Evolutionary conservation across 805 yeast genomes (phyloP).

Genomic region (Candida gorgasii): DNA sequence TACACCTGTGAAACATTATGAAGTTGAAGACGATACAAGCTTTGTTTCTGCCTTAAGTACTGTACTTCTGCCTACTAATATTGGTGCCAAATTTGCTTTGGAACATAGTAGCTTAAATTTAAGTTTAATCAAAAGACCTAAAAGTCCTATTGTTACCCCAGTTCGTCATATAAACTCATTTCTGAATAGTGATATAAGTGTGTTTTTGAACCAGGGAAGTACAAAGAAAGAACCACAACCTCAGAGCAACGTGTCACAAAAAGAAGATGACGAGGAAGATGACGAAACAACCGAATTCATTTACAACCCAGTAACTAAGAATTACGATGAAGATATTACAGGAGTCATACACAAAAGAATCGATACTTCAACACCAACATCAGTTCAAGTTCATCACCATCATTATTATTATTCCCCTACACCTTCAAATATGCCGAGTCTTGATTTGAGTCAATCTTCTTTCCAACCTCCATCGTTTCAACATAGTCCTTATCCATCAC

Average conservation of each 20-base stretch:
- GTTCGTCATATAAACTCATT: conserved; percentile 19
- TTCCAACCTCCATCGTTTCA: too few species aligned
- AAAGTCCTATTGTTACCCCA: conserved; percentile 15
- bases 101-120: conserved; percentile 9
- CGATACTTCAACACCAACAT: conserved; percentile 6
- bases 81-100: conserved; percentile 43
- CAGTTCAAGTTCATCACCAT: conserved; percentile 44
- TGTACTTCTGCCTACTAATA: conserved; percentile 34
- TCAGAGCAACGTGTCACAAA: not conserved
- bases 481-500: not conserved
- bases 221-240: not conserved
- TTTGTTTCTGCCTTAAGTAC: conserved; percentile 20
- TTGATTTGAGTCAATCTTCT: conserved; percentile 2
- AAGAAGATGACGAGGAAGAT: conserved; percentile 4
- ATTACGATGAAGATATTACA: conserved; percentile 17
- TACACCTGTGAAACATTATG: conserved; percentile 7
- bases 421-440: conserved; percentile 1
- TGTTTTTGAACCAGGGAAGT: conserved; percentile 8
- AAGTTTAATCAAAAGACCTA: conserved; percentile 10
- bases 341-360: conserved; percentile 1
- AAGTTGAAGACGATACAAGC: conserved; percentile 17
- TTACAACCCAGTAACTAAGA: conserved; percentile 18
- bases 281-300: conserved; percentile 16
- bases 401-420: conserved; percentile 36
- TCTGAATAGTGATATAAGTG: conserved; percentile 15